Evolutionary conservation across 441 rosid species (phyloP).

Genomic region (Brassica balearica): DNA sequence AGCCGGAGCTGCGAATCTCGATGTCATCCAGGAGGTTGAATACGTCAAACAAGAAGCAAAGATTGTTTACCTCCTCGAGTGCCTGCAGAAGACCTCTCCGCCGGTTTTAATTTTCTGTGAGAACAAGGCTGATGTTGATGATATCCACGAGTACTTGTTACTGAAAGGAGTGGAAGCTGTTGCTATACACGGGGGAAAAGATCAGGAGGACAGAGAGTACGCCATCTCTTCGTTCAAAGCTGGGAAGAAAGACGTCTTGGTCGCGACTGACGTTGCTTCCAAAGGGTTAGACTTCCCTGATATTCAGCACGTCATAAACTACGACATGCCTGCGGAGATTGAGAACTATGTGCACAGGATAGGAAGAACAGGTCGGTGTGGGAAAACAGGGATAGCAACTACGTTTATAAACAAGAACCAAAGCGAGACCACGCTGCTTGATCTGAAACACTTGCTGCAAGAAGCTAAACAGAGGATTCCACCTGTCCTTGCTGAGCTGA

Average conservation of each 20-base stretch:
- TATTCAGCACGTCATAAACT: conserved; percentile 93
- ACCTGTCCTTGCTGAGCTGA: conserved; percentile 83
- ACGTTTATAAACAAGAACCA: conserved; percentile 96
- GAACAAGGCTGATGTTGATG: conserved; percentile 94
- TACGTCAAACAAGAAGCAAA: conserved; percentile 97
- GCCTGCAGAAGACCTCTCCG: conserved; percentile 95
- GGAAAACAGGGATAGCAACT: conserved; percentile 96
- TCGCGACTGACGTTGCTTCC: conserved; percentile 94
- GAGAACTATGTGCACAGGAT: conserved; percentile 93
- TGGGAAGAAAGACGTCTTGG: conserved; percentile 85
- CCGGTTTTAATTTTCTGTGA: conserved; percentile 92
- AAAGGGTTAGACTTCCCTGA: conserved; percentile 96
- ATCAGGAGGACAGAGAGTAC: conserved; percentile 93
- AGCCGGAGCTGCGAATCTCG: conserved; percentile 97
- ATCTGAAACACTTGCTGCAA: conserved; percentile 87
- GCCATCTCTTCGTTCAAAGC: conserved; percentile 90
- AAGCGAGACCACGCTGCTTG: conserved; percentile 85
- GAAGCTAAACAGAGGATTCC: conserved; percentile 98
- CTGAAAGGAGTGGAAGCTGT: conserved; percentile 95
- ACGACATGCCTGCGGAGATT: conserved; percentile 97
- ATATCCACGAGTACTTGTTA: conserved; percentile 89
- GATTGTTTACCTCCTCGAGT: conserved; percentile 90
- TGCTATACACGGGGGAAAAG: conserved; percentile 91
- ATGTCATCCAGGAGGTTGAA: conserved; percentile 96
- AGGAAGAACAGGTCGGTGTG: conserved; percentile 93